These are phyloP conservation scores for Vigna reflexopilosa DNA, from an alignment of 306 rosid genomes.

Conservation along the genomic window DNA sequence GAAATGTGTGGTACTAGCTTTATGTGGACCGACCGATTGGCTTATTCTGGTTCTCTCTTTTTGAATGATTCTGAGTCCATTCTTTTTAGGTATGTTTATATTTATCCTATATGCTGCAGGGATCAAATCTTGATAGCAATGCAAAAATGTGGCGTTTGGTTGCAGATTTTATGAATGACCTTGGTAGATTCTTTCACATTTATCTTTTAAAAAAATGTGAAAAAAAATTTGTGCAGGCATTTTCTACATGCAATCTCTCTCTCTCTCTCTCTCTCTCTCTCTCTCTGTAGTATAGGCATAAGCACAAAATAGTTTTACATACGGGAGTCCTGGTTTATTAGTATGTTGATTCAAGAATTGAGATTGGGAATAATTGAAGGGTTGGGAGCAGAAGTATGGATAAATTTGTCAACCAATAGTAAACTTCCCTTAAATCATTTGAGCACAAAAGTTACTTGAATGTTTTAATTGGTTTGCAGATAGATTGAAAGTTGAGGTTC, in stretches of 20 bases:
- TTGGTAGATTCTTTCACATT: slow-evolving; percentile 60
- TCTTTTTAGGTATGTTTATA: slow-evolving; percentile 19
- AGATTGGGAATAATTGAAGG: neutral
- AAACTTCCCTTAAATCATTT: neutral
- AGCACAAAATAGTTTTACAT: slow-evolving; percentile 1
- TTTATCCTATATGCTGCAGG: slow-evolving; percentile 60
- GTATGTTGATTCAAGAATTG: slow-evolving; percentile 9
- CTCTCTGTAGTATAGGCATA: neutral
- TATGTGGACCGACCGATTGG: neutral
- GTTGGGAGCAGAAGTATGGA: slow-evolving; percentile 2
- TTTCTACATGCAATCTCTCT: slow-evolving; percentile 3
- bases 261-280: neutral
- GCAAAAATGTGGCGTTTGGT: slow-evolving; percentile 99
- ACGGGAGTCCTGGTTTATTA: slow-evolving; percentile 5
- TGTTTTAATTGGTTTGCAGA: too few relatives aligned
- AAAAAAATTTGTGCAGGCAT: slow-evolving; percentile 9
- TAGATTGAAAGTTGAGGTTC: neutral
- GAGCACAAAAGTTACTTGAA: too few relatives aligned
- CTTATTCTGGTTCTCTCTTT: slow-evolving; percentile 33
- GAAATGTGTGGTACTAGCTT: slow-evolving; percentile 15
- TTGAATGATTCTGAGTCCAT: slow-evolving; percentile 24
- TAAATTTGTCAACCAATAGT: neutral
- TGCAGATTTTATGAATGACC: slow-evolving; percentile 98
- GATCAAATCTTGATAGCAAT: slow-evolving; percentile 94
- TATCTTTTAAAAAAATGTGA: slow-evolving; percentile 3